Conservation (phyloP, 169 alveolate species). For the Hepatocystis sp. region DNA sequence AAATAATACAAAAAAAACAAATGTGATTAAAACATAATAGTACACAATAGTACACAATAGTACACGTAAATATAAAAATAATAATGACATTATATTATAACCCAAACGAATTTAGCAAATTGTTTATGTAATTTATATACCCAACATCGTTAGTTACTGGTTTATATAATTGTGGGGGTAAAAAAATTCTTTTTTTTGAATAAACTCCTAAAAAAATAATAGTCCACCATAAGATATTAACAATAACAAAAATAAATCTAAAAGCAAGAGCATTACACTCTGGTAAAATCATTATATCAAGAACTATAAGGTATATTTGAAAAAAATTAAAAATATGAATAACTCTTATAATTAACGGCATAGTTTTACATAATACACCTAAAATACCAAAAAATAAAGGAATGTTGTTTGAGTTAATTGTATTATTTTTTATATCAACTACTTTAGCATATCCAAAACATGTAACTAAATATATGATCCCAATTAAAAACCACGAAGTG, state of each 20-base stretch:
- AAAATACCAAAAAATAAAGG: constrained; percentile 37
- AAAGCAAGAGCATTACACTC: constrained; percentile 62
- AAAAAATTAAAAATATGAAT: constrained; percentile 63
- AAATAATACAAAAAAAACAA: too few species aligned
- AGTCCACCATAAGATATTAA: constrained; percentile 55
- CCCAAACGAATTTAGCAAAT: constrained; percentile 55
- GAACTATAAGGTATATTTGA: constrained; percentile 32
- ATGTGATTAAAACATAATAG: background rate
- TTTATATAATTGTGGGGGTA: constrained; percentile 66
- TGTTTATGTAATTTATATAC: constrained; percentile 17
- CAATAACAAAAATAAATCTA: constrained; percentile 26
- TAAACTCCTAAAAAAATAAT: constrained; percentile 47
- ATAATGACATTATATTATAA: background rate
- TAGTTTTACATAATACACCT: constrained; percentile 61
- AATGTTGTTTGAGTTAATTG: constrained; percentile 14
- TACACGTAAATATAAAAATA: constrained; percentile 1
- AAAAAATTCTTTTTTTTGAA: constrained; percentile 43
- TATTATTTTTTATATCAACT: constrained; percentile 22
- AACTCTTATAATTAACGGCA: constrained; percentile 47
- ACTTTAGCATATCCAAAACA: constrained; percentile 38
- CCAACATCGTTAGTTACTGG: constrained; percentile 68
- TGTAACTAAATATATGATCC: constrained; percentile 16
- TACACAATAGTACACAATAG: background rate
- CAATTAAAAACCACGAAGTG: constrained; percentile 41
- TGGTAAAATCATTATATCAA: constrained; percentile 61